Evolutionary conservation across 2,329 filamentous ascomycete genomes (phyloP).

Genomic region (Xylariaceae sp.): DNA sequence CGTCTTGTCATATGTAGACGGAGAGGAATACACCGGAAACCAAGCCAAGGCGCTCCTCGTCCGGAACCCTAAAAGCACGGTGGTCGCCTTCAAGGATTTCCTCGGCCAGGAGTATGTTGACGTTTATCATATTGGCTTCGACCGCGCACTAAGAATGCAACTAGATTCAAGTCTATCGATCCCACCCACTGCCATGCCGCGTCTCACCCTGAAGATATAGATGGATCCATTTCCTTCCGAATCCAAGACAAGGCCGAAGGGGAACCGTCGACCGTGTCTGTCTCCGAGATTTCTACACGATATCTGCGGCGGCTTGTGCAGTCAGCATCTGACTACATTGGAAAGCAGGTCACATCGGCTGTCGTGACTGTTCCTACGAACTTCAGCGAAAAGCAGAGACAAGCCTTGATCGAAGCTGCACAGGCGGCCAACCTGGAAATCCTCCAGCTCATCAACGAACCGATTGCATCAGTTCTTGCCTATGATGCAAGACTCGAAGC

Average conservation of each 20-base stretch:
- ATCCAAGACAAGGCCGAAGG: slow-evolving; percentile 71
- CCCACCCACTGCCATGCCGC: slow-evolving; percentile 91
- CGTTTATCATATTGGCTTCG: slow-evolving; percentile 1
- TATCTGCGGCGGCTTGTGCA: slow-evolving; percentile 76
- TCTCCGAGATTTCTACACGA: slow-evolving; percentile 78
- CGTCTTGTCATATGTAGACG: slow-evolving; percentile 88
- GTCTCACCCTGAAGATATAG: slow-evolving; percentile 76
- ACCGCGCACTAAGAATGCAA: slow-evolving; percentile 9
- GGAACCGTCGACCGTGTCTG: slow-evolving; percentile 63
- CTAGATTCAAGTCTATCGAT: slow-evolving; percentile 88
- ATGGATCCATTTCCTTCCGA: slow-evolving; percentile 71
- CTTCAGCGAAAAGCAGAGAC: slow-evolving; percentile 82
- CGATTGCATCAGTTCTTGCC: slow-evolving; percentile 80
- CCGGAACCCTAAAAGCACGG: slow-evolving; percentile 87
- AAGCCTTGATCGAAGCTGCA: slow-evolving; percentile 72
- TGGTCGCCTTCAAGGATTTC: slow-evolving; percentile 94
- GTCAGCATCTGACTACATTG: slow-evolving; percentile 86
- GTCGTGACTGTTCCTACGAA: slow-evolving; percentile 93
- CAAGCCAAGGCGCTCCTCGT: slow-evolving; percentile 94
- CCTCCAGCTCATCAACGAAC: slow-evolving; percentile 88
- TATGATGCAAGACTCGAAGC: slow-evolving; percentile 83
- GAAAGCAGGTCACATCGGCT: slow-evolving; percentile 89
- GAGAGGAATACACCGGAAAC: slow-evolving; percentile 93
- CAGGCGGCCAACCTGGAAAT: slow-evolving; percentile 80
- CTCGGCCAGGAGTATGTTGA: slow-evolving; percentile 78